These are phyloP conservation scores for Pseudogymnoascus sp. DNA, from an alignment of 2,329 filamentous ascomycete genomes.

Conservation along the genomic window DNA sequence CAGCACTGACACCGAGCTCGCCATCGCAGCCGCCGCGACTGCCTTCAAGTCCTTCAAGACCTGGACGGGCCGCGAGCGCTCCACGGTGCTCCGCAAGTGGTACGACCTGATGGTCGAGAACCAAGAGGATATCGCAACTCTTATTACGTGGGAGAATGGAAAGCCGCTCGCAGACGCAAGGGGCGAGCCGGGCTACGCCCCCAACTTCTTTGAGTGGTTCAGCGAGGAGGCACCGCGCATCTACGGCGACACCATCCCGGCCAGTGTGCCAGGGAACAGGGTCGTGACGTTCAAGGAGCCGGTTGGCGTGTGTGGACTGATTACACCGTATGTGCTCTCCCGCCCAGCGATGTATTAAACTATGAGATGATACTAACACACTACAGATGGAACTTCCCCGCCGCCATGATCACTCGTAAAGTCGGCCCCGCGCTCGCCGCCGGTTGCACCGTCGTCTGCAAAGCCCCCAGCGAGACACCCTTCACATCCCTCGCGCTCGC, in stretches of 20 bases:
- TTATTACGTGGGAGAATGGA: slow-evolving; percentile 88
- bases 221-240: slow-evolving; percentile 67
- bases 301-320: slow-evolving; percentile 74
- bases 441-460: slow-evolving; percentile 91
- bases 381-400: slow-evolving; percentile 72
- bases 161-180: slow-evolving; percentile 73
- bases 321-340: slow-evolving; percentile 52
- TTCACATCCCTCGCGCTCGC: slow-evolving; percentile 84
- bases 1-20: slow-evolving; percentile 66
- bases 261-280: slow-evolving; percentile 63
- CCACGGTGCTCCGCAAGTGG: slow-evolving; percentile 71
- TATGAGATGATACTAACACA: background rate
- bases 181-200: slow-evolving; percentile 66
- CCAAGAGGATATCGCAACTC: slow-evolving; percentile 68
- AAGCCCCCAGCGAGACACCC: slow-evolving; percentile 86
- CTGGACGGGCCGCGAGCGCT: slow-evolving; percentile 66
- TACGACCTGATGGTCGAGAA: slow-evolving; percentile 75
- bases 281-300: slow-evolving; percentile 77
- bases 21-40: slow-evolving; percentile 74
- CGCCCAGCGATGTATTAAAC: background rate
- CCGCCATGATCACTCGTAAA: slow-evolving; percentile 68
- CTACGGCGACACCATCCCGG: slow-evolving; percentile 70
- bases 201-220: slow-evolving; percentile 76
- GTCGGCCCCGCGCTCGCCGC: slow-evolving; percentile 73
- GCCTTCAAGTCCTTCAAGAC: slow-evolving; percentile 67